phyloP scores from a whole-genome alignment of 1,284 basidiomycete species.

The Trichosporon sp. region DNA sequence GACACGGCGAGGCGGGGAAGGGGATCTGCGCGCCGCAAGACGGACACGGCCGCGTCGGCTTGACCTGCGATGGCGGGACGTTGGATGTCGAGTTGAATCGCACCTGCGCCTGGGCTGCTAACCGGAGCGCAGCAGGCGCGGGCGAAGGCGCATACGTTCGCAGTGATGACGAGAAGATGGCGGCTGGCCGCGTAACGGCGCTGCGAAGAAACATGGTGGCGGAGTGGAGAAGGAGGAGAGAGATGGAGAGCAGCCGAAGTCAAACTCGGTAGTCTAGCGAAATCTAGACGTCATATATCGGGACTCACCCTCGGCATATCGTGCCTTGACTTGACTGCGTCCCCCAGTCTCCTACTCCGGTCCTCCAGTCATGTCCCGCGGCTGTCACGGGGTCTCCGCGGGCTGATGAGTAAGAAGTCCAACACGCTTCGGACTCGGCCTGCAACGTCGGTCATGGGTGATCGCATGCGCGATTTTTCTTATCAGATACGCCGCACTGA shows the following conservation, averaged over 20 bases:
- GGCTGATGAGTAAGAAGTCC: background rate
- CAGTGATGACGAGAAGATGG: background rate
- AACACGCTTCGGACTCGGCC: background rate
- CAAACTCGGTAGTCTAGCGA: background rate
- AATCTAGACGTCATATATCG: constrained; percentile 5
- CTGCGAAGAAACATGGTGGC: constrained; percentile 20
- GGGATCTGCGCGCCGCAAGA: constrained; percentile 28
- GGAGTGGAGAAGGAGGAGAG: constrained; percentile 9
- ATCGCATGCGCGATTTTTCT: background rate
- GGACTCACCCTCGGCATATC: constrained; percentile 18
- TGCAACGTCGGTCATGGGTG: background rate
- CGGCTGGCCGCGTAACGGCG: background rate
- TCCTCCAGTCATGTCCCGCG: background rate
- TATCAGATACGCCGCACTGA: background rate
- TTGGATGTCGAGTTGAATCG: background rate
- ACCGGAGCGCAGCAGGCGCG: background rate
- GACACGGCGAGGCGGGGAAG: constrained; percentile 39
- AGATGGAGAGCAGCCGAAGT: background rate
- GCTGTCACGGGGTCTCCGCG: background rate
- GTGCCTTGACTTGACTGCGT: background rate
- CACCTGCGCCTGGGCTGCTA: background rate
- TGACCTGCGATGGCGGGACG: constrained; percentile 6
- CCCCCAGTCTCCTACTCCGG: background rate
- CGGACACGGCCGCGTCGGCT: constrained; percentile 28
- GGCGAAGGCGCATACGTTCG: background rate